Percentiles rank a stretch among this genome's conserved stretches.
phyloP scores from a whole-genome alignment of 192 early-diverging fungal genomes.

The Podila minutissima region DNA sequence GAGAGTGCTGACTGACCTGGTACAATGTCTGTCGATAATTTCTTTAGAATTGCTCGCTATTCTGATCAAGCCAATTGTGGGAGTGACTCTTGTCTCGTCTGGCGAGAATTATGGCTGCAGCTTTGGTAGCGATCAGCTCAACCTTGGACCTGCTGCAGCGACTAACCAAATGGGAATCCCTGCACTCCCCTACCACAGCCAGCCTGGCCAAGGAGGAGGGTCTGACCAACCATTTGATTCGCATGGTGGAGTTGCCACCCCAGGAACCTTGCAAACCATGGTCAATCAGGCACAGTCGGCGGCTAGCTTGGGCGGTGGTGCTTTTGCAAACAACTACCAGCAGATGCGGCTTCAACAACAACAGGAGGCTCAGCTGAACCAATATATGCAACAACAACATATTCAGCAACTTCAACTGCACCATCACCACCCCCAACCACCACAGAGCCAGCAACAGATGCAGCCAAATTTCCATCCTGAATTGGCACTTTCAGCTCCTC shows the following conservation, averaged over 20 bases:
- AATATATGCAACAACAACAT: constrained; percentile 12
- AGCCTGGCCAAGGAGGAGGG: neutral
- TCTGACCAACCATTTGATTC: neutral
- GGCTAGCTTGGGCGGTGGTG: constrained; percentile 7
- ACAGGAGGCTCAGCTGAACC: constrained; percentile 6
- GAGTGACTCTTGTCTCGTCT: constrained; percentile 23
- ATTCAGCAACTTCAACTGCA: constrained; percentile 21
- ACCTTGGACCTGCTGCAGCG: constrained; percentile 8
- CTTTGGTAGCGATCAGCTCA: neutral
- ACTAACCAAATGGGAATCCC: constrained; percentile 5
- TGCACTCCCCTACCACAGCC: neutral
- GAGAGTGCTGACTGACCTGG: neutral
- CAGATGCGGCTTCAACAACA: constrained; percentile 14
- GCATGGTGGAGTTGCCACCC: neutral
- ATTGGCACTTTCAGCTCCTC: neutral
- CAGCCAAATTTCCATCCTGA: constrained; percentile 12
- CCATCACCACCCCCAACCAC: neutral
- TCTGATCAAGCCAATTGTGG: constrained; percentile 44
- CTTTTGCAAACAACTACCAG: constrained; percentile 11
- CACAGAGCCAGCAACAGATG: constrained; percentile 11
- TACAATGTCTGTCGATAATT: neutral
- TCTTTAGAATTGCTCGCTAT: constrained; percentile 34
- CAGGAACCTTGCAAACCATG: constrained; percentile 6
- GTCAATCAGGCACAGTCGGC: constrained; percentile 13
- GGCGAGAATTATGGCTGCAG: neutral